Evolutionary conservation across 2,329 filamentous ascomycete species (phyloP).

Genomic region (Colletotrichum spinosum): DNA sequence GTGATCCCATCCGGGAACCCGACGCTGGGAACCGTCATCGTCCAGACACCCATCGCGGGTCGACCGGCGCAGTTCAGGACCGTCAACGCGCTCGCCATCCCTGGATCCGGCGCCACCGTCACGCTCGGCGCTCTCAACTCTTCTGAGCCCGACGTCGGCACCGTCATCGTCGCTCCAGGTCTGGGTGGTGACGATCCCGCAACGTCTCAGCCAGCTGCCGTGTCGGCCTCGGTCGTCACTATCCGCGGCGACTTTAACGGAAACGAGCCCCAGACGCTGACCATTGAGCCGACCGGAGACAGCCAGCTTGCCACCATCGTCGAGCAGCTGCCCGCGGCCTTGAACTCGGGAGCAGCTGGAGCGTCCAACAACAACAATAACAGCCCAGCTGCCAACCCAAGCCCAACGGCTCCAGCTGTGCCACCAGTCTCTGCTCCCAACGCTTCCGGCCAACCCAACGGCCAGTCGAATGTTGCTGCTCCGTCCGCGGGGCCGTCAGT

Average conservation of each 20-base stretch:
- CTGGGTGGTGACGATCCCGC: constrained; percentile 29
- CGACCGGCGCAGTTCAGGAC: constrained; percentile 9
- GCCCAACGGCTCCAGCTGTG: background rate
- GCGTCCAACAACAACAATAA: background rate
- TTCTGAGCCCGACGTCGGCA: background rate
- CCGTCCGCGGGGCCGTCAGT: constrained; percentile 4
- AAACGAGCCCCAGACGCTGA: constrained; percentile 13
- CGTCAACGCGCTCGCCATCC: constrained; percentile 13
- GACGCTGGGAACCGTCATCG: constrained; percentile 26
- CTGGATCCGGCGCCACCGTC: constrained; percentile 14
- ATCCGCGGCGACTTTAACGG: constrained; percentile 26
- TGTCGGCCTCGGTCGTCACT: constrained; percentile 12
- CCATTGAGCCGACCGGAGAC: constrained; percentile 1
- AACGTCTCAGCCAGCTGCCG: background rate
- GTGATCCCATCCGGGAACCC: constrained; percentile 19
- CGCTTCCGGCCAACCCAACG: background rate
- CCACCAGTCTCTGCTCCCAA: background rate
- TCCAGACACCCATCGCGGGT: constrained; percentile 19
- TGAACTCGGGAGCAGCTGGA: background rate
- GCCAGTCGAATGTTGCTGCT: constrained; percentile 1
- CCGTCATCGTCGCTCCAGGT: constrained; percentile 18
- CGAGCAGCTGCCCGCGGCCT: constrained; percentile 26
- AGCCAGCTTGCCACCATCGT: constrained; percentile 17
- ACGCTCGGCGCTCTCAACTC: constrained; percentile 5
- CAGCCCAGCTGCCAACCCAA: constrained; percentile 1